Conservation (phyloP, 495 filamentous ascomycete species). For the Penicillium robsamsonii region DNA sequence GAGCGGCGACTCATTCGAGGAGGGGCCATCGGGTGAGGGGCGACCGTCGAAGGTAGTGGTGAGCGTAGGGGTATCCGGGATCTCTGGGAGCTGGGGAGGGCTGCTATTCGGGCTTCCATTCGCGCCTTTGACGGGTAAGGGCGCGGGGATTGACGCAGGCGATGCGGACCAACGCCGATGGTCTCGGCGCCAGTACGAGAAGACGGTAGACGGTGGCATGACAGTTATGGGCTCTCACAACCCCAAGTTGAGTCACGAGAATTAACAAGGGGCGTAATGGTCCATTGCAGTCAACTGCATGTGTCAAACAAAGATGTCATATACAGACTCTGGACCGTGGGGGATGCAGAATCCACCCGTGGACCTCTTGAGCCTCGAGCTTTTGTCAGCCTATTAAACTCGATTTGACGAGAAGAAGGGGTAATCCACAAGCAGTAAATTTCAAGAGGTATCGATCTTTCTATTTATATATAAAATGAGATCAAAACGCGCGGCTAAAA, state of each 20-base stretch:
- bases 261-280: constrained; percentile 12
- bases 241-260: constrained; percentile 5
- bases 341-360: constrained; percentile 19
- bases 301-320: constrained; percentile 24
- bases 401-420: background rate
- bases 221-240: constrained; percentile 14
- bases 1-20: constrained; percentile 23
- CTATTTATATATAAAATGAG: background rate
- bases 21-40: constrained; percentile 17
- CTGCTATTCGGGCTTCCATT: constrained; percentile 25
- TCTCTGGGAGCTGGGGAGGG: constrained; percentile 37
- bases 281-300: constrained; percentile 23
- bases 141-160: constrained; percentile 30
- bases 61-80: constrained; percentile 31
- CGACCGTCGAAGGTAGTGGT: constrained; percentile 23
- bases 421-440: background rate
- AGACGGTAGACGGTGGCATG: constrained; percentile 47
- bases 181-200: constrained; percentile 51
- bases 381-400: background rate
- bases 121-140: constrained; percentile 20
- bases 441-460: background rate
- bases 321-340: constrained; percentile 23
- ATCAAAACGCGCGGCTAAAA: constrained; percentile 3
- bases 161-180: constrained; percentile 43
- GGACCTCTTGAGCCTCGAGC: background rate